These are phyloP conservation scores for Gonium pectorale DNA, from an alignment of 139 green algal species.

Conservation along the genomic window DNA sequence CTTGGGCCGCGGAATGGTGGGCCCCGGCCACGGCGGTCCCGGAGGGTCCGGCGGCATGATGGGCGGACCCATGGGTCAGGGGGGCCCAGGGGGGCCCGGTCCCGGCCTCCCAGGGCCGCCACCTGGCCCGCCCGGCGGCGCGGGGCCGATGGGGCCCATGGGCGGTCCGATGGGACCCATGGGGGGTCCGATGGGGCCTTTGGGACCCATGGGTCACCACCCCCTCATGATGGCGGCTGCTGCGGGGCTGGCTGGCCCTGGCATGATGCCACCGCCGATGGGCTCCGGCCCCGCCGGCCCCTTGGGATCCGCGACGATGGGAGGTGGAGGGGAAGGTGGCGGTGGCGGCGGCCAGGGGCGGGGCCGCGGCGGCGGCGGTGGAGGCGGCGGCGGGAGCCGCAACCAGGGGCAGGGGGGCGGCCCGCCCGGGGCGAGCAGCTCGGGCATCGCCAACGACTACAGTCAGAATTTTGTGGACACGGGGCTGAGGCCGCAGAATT, in stretches of 20 bases:
- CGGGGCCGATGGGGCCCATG: conserved; percentile 16
- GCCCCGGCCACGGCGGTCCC: too few species aligned
- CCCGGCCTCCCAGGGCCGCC: neutral
- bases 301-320: too few species aligned
- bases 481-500: conserved; percentile 84
- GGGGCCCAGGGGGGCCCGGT: neutral
- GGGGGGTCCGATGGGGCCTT: neutral
- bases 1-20: neutral
- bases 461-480: conserved; percentile 92
- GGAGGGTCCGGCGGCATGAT: conserved; percentile 7
- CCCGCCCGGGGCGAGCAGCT: neutral
- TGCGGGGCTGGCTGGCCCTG: too few species aligned
- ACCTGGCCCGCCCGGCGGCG: neutral
- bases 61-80: conserved; percentile 1
- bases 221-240: too few species aligned
- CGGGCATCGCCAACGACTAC: conserved; percentile 81
- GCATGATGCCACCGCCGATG: too few species aligned
- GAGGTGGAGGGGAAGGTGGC: neutral
- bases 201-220: conserved; percentile 16
- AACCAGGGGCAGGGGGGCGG: neutral
- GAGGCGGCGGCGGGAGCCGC: neutral
- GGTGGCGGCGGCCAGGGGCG: neutral
- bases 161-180: neutral
- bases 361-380: neutral
- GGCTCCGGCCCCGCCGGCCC: too few species aligned